These are phyloP conservation scores for Nelumbo lutea DNA, from an alignment of 164 flowering plant genomes.

Conservation along the genomic window DNA sequence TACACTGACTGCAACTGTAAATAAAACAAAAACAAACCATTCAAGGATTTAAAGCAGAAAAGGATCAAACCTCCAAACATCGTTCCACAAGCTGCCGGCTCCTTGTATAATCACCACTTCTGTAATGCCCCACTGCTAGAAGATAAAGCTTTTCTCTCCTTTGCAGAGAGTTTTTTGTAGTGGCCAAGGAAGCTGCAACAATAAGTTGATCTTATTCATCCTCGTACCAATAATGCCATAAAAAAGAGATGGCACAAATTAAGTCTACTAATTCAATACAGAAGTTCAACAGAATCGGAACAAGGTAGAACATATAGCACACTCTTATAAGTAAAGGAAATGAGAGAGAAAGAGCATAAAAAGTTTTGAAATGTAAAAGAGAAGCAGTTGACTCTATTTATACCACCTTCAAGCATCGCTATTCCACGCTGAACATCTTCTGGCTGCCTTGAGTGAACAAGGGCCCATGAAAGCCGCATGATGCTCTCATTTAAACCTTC, in stretches of 20 bases:
- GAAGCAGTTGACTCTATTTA: neutral
- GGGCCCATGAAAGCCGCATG: conserved; percentile 95
- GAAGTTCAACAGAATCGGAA: neutral
- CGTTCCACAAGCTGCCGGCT: conserved; percentile 65
- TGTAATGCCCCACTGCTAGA: conserved; percentile 83
- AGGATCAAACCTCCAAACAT: conserved; percentile 66
- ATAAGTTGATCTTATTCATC: neutral
- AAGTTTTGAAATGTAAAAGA: neutral
- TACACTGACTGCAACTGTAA: too few relatives aligned
- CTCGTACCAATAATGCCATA: neutral
- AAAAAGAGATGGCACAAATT: neutral
- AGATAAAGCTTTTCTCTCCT: conserved; percentile 80
- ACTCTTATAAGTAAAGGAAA: neutral
- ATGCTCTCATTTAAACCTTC: conserved; percentile 56
- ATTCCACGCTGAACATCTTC: conserved; percentile 94
- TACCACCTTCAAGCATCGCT: conserved; percentile 90
- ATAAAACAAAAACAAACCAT: neutral
- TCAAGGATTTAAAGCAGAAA: neutral
- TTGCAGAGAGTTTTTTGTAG: conserved; percentile 40
- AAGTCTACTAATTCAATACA: neutral
- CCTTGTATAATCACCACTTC: conserved; percentile 70
- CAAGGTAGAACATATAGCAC: neutral
- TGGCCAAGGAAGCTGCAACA: conserved; percentile 59
- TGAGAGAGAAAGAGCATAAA: neutral
- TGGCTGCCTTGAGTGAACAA: conserved; percentile 82